A percentile compares a stretch with the other conserved stretches of the same genome.
Conservation (phyloP, 352 stramenopile genomes). For the Phytophthora capsici region DNA sequence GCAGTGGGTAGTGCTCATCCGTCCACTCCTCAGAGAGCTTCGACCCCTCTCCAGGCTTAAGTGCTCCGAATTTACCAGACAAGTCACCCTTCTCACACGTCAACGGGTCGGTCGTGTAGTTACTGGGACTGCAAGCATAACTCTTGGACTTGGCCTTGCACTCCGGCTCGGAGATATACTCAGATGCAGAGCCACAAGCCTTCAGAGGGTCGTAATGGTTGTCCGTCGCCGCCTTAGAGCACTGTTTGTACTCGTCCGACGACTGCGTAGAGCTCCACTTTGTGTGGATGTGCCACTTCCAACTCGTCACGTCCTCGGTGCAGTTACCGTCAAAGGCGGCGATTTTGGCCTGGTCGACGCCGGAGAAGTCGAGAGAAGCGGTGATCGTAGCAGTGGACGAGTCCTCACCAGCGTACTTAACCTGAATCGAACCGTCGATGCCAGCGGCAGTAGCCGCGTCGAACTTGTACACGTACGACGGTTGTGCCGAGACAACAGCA, state of each 20-base stretch:
- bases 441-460: constrained; percentile 38
- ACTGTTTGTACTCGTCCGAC: constrained; percentile 51
- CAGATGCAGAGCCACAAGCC: constrained; percentile 55
- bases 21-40: constrained; percentile 40
- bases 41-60: constrained; percentile 31
- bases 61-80: constrained; percentile 60
- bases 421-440: constrained; percentile 41
- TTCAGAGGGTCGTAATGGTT: constrained; percentile 64
- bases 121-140: constrained; percentile 51
- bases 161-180: constrained; percentile 40
- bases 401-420: constrained; percentile 44
- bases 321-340: constrained; percentile 45
- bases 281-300: constrained; percentile 69
- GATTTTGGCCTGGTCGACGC: constrained; percentile 32
- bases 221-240: constrained; percentile 44
- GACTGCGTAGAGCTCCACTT: constrained; percentile 44
- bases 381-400: constrained; percentile 42
- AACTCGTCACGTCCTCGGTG: constrained; percentile 44
- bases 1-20: constrained; percentile 54
- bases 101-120: constrained; percentile 45
- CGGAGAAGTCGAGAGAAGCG: constrained; percentile 50
- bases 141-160: constrained; percentile 37
- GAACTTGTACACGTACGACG: constrained; percentile 52
- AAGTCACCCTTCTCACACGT: constrained; percentile 65
- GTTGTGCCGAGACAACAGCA: constrained; percentile 20